phyloP scores from a whole-genome alignment of 208 protist genomes.

The Acanthamoeba triangularis region DNA sequence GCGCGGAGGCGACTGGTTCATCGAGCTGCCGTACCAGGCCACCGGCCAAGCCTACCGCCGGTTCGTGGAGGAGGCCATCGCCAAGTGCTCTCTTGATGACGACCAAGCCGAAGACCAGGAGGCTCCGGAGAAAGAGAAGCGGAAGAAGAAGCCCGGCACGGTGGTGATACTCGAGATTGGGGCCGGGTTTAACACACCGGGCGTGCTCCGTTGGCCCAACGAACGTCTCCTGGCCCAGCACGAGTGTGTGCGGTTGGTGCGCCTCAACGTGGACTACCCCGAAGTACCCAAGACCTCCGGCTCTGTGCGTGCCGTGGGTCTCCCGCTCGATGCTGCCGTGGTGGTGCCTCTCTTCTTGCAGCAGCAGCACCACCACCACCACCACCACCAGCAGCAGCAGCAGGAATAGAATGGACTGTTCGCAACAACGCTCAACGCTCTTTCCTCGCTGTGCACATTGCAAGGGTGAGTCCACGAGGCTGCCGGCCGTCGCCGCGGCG shows the following conservation, averaged over 20 bases:
- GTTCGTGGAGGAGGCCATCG: not conserved
- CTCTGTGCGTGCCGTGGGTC: not conserved
- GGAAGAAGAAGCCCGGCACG: not conserved
- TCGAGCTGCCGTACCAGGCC: not conserved
- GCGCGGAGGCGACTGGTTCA: not conserved
- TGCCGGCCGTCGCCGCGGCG: not conserved
- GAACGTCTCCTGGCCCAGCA: not conserved
- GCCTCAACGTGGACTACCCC: not conserved
- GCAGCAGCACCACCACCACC: not conserved
- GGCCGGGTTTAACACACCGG: slow-evolving; percentile 14
- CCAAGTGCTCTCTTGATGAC: no score
- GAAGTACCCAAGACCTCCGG: not conserved
- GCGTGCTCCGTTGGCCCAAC: slow-evolving; percentile 17
- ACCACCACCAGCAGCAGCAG: no score
- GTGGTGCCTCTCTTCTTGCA: slow-evolving; percentile 12
- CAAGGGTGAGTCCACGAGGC: no score
- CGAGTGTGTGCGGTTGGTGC: slow-evolving; percentile 11
- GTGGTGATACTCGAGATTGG: not conserved
- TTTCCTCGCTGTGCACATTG: no score
- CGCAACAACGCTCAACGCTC: no score
- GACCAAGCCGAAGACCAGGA: not conserved
- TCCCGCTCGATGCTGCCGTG: not conserved
- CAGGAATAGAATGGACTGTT: no score
- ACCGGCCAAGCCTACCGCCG: not conserved
- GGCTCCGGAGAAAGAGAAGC: no score